phyloP scores from a whole-genome alignment of 805 yeast genomes.

The Candida vartiovaarae region DNA sequence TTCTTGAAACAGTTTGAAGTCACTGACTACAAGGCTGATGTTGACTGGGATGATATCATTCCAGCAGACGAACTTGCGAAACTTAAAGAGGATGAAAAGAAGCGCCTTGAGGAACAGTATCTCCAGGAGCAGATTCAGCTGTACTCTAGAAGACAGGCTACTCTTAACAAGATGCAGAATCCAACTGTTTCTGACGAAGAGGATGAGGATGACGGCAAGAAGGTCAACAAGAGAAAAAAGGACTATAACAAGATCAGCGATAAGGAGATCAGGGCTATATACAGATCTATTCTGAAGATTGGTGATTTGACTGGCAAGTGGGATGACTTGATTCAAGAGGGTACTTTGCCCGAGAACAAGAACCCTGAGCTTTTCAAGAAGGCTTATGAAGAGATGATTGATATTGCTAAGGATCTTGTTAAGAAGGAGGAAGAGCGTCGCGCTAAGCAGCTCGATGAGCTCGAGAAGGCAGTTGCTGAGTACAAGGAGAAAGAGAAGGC shows the following conservation, averaged over 20 bases:
- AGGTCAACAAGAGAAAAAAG: slow-evolving; percentile 26
- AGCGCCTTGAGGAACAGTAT: slow-evolving; percentile 76
- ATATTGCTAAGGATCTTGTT: slow-evolving; percentile 52
- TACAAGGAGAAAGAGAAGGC: slow-evolving; percentile 39
- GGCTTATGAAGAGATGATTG: slow-evolving; percentile 67
- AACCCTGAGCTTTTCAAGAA: slow-evolving; percentile 71
- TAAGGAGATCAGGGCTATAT: slow-evolving; percentile 78
- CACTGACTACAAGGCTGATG: slow-evolving; percentile 96
- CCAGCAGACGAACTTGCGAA: slow-evolving; percentile 89
- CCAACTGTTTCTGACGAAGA: slow-evolving; percentile 36
- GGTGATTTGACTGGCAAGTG: slow-evolving; percentile 76
- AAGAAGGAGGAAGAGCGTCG: slow-evolving; percentile 62
- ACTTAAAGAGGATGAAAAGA: slow-evolving; percentile 86
- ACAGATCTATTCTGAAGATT: slow-evolving; percentile 69
- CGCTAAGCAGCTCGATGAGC: slow-evolving; percentile 41
- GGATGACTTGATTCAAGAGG: slow-evolving; percentile 86
- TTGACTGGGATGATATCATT: slow-evolving; percentile 98
- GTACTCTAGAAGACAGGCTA: slow-evolving; percentile 74
- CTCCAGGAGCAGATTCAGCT: slow-evolving; percentile 85
- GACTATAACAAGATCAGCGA: slow-evolving; percentile 61
- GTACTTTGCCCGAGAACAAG: slow-evolving; percentile 77
- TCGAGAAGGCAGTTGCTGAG: slow-evolving; percentile 54
- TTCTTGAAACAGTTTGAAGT: slow-evolving; percentile 95
- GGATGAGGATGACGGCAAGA: slow-evolving; percentile 31
- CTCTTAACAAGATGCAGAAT: slow-evolving; percentile 52